phyloP scores from a whole-genome alignment of 805 yeast species.

The Zygosaccharomyces bailii region DNA sequence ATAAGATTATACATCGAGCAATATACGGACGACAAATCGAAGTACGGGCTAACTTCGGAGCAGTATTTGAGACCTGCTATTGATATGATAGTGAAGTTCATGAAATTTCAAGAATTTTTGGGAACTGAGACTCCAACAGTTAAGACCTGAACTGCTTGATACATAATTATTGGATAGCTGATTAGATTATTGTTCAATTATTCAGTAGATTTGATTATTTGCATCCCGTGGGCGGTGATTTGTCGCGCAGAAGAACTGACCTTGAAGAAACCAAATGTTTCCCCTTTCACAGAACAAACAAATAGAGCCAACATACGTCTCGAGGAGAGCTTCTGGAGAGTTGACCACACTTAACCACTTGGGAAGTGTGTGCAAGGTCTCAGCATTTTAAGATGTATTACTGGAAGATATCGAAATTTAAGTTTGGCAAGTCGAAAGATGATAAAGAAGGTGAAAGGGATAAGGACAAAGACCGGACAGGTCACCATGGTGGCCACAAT shows the following conservation, averaged over 20 bases:
- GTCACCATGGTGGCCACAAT: constrained; percentile 9
- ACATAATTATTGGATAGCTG: not conserved
- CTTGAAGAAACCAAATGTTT: constrained; percentile 4
- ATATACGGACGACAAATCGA: constrained; percentile 58
- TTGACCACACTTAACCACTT: not conserved
- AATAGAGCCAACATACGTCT: not conserved
- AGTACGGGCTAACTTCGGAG: constrained; percentile 53
- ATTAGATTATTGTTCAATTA: not conserved
- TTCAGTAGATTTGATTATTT: not conserved
- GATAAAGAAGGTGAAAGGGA: constrained; percentile 28
- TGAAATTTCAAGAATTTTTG: constrained; percentile 66
- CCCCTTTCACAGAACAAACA: constrained; percentile 5
- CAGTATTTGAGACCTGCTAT: constrained; percentile 66
- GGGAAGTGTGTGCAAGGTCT: not conserved
- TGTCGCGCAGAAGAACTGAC: constrained; percentile 1
- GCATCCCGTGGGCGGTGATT: constrained; percentile 3
- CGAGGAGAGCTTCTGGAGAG: constrained; percentile 1
- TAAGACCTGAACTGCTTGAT: constrained; percentile 48
- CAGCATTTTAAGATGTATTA: constrained; percentile 27
- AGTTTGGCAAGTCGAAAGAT: constrained; percentile 35
- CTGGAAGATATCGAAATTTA: constrained; percentile 35
- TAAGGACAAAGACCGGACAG: constrained; percentile 17
- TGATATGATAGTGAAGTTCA: constrained; percentile 57
- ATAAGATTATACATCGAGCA: constrained; percentile 88
- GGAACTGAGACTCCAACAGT: constrained; percentile 90